Evolutionary conservation across 441 rosid genomes (phyloP).

Genomic region (Theobroma grandiflorum): DNA sequence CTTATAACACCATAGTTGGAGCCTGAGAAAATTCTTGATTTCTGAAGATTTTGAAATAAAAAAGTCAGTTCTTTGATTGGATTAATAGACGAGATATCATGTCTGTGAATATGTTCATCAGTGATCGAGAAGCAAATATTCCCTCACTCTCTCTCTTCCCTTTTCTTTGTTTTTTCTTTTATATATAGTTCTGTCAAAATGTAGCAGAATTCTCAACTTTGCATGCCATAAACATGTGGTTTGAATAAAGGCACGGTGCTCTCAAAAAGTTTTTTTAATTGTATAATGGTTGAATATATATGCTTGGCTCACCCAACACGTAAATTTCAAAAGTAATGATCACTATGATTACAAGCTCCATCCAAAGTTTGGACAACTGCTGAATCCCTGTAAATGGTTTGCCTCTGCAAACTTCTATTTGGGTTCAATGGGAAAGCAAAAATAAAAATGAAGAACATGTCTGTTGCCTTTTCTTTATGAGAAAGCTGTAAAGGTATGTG

Average conservation of each 20-base stretch:
- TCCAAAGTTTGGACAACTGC: background rate
- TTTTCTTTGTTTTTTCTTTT: background rate
- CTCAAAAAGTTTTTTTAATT: background rate
- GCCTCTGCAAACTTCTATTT: background rate
- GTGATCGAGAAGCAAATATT: background rate
- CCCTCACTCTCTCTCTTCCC: too few relatives aligned
- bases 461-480: background rate
- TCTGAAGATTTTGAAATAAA: background rate
- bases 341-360: background rate
- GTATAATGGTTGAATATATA: background rate
- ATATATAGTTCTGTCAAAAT: background rate
- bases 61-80: background rate
- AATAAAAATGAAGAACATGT: background rate
- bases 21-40: conserved; percentile 29
- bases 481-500: conserved; percentile 13
- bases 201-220: background rate
- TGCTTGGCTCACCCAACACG: background rate
- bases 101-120: background rate
- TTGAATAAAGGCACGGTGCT: background rate
- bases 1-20: conserved; percentile 55
- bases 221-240: background rate
- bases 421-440: background rate
- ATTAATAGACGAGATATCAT: background rate
- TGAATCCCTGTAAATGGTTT: background rate
- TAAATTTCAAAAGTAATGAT: too few relatives aligned